These are phyloP conservation scores for Collybia sordida DNA, from an alignment of 768 basidiomycete species.

Conservation along the genomic window DNA sequence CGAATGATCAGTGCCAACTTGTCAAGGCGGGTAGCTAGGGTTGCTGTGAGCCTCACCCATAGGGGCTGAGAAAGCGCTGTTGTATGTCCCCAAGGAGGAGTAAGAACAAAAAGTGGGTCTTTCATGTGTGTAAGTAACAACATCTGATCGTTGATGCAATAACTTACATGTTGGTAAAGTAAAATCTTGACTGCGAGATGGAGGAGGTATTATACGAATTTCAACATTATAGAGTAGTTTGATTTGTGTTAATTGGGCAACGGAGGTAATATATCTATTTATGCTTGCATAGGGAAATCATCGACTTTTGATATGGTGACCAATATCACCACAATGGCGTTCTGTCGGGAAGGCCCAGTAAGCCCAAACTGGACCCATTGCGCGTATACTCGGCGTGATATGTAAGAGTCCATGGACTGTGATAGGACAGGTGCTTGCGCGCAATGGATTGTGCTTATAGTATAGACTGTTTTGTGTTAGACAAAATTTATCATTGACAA, in stretches of 20 bases:
- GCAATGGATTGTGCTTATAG: slow-evolving; percentile 20
- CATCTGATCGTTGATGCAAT: too few species aligned
- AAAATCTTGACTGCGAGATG: neutral
- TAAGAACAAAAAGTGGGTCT: too few species aligned
- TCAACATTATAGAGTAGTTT: slow-evolving; percentile 20
- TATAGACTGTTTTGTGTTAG: slow-evolving; percentile 22
- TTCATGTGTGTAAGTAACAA: too few species aligned
- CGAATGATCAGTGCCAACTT: slow-evolving; percentile 6
- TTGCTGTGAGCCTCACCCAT: slow-evolving; percentile 1
- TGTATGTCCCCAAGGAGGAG: neutral
- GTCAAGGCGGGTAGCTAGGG: slow-evolving; percentile 3
- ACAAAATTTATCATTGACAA: neutral
- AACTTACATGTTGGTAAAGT: too few species aligned
- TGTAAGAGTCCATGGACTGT: too few species aligned
- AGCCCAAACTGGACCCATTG: slow-evolving; percentile 29
- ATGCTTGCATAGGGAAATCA: slow-evolving; percentile 30
- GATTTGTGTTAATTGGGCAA: slow-evolving; percentile 29
- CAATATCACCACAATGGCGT: slow-evolving; percentile 30
- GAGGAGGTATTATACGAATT: slow-evolving; percentile 15
- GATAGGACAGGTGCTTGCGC: slow-evolving; percentile 14
- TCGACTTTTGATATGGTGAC: slow-evolving; percentile 25
- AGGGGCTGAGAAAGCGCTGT: neutral
- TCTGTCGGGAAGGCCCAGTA: slow-evolving; percentile 41
- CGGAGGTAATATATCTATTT: slow-evolving; percentile 21
- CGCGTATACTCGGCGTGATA: too few species aligned